Evolutionary conservation across 495 filamentous ascomycete species (phyloP).

Genomic region (Terfezia boudieri): DNA sequence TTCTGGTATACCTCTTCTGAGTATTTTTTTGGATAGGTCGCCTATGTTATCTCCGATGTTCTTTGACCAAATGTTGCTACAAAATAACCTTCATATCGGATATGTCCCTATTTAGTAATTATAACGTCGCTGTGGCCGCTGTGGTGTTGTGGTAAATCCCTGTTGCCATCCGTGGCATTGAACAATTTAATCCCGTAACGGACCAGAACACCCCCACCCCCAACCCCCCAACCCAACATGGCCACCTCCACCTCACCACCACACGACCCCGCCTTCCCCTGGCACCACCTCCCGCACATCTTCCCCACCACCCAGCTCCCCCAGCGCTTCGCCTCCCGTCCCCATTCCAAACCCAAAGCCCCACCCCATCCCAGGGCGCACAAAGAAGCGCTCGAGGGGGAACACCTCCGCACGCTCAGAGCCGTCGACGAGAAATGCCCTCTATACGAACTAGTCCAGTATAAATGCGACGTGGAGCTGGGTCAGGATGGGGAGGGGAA

Average conservation of each 20-base stretch:
- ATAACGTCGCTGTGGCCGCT: too few species aligned
- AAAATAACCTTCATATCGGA: too few species aligned
- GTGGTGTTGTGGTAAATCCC: too few species aligned
- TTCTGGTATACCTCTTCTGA: too few species aligned
- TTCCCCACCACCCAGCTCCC: conserved; percentile 10
- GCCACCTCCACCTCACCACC: not conserved
- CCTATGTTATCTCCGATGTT: too few species aligned
- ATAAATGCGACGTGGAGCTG: conserved; percentile 10
- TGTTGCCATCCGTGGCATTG: too few species aligned
- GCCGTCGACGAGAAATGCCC: conserved; percentile 7
- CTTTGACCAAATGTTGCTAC: too few species aligned
- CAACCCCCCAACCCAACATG: not conserved
- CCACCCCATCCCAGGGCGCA: not conserved
- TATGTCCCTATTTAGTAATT: too few species aligned
- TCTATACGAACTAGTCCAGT: conserved; percentile 12
- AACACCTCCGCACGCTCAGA: not conserved
- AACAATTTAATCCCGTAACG: too few species aligned
- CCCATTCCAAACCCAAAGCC: conserved; percentile 1
- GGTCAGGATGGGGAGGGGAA: not conserved
- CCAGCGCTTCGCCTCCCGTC: conserved; percentile 3
- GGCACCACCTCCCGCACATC: not conserved
- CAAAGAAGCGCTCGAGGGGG: not conserved
- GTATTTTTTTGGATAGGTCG: too few species aligned
- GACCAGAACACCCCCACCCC: too few species aligned
- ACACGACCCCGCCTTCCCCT: too few species aligned